These are phyloP conservation scores for Podospora australis DNA, from an alignment of 495 filamentous ascomycete species.

Conservation along the genomic window DNA sequence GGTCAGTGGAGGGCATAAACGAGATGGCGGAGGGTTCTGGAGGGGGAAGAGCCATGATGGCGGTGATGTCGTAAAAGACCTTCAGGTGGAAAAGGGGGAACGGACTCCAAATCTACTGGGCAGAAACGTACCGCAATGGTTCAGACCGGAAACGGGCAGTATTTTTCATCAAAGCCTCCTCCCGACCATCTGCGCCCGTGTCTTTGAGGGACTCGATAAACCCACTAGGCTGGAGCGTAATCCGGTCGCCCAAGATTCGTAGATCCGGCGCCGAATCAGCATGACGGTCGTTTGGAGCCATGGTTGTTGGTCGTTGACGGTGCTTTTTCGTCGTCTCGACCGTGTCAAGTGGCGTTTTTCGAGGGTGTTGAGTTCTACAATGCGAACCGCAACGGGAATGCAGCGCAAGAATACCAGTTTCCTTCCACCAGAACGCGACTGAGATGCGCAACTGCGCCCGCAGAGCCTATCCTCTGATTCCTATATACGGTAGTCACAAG, in stretches of 20 bases:
- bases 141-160: slow-evolving; percentile 69
- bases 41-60: slow-evolving; percentile 5
- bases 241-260: slow-evolving; percentile 70
- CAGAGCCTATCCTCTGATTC: too few species aligned
- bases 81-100: not conserved
- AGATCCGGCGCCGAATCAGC: slow-evolving; percentile 66
- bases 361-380: too few species aligned
- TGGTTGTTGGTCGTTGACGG: not conserved
- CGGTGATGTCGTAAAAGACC: not conserved
- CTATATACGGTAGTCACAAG: too few species aligned
- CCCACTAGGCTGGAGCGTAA: slow-evolving; percentile 75
- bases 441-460: too few species aligned
- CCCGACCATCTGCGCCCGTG: slow-evolving; percentile 42
- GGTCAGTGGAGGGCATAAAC: slow-evolving; percentile 16
- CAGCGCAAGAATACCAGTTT: too few species aligned
- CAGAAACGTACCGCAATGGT: slow-evolving; percentile 42
- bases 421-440: too few species aligned
- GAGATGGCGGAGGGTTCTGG: slow-evolving; percentile 14
- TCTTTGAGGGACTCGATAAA: slow-evolving; percentile 46
- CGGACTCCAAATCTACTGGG: too few species aligned
- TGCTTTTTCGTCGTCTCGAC: too few species aligned
- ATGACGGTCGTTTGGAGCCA: slow-evolving; percentile 15
- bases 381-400: too few species aligned
- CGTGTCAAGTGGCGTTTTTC: too few species aligned
- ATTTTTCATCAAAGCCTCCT: slow-evolving; percentile 70